A percentile compares a stretch with the other conserved stretches of the same genome.
Evolutionary conservation across 495 filamentous ascomycete genomes (phyloP).

Genomic region (Neurospora intermedia): DNA sequence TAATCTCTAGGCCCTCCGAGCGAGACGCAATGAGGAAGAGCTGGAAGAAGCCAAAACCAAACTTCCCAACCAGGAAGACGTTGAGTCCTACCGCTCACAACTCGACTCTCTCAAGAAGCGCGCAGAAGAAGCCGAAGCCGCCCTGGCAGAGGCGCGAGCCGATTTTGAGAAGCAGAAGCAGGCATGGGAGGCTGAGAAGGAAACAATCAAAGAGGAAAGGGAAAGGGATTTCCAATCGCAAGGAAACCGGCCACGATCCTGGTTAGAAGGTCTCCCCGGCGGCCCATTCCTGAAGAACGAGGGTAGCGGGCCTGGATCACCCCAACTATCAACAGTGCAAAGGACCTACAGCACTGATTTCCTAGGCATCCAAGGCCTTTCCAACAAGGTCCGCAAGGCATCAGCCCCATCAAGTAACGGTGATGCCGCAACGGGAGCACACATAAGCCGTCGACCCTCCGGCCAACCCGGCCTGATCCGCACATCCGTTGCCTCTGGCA

Average conservation of each 20-base stretch:
- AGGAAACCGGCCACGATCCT: conserved; percentile 52
- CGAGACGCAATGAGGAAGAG: conserved; percentile 71
- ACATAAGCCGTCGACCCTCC: conserved; percentile 26
- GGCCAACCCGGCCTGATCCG: conserved; percentile 26
- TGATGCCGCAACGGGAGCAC: conserved; percentile 23
- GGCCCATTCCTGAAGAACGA: conserved; percentile 26
- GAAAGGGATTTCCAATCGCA: not conserved
- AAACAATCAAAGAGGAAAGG: conserved; percentile 47
- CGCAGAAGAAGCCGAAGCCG: conserved; percentile 53
- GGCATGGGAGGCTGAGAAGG: conserved; percentile 61
- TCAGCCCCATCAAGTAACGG: conserved; percentile 36
- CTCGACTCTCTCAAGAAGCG: conserved; percentile 52
- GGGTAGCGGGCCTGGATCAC: conserved; percentile 34
- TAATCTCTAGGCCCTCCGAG: conserved; percentile 51
- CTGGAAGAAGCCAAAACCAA: conserved; percentile 59
- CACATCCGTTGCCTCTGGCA: conserved; percentile 4
- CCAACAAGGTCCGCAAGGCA: conserved; percentile 31
- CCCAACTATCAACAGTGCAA: conserved; percentile 28
- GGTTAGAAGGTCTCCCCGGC: conserved; percentile 48
- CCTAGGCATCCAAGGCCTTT: conserved; percentile 32
- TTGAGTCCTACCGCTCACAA: conserved; percentile 49
- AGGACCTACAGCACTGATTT: conserved; percentile 39
- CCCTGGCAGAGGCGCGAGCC: conserved; percentile 40
- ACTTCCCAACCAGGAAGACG: conserved; percentile 45
- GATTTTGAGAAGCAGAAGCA: conserved; percentile 40